These are phyloP conservation scores for Jacaranda copaia DNA, from an alignment of 257 asterid species.

Conservation along the genomic window DNA sequence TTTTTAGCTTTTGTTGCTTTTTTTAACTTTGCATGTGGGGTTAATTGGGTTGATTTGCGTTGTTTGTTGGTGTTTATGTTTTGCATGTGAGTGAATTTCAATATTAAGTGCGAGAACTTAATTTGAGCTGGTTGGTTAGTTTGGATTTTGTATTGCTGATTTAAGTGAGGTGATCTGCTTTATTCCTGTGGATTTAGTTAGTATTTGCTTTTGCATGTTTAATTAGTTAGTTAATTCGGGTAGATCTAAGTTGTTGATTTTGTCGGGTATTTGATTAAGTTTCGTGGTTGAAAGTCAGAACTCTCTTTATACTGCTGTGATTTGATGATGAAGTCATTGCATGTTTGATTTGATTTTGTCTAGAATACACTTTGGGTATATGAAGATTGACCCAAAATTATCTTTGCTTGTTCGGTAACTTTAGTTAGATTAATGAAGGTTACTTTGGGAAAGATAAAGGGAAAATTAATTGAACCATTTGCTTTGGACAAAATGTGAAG, in stretches of 20 bases:
- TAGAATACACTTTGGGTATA: neutral
- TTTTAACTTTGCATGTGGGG: conserved; percentile 29
- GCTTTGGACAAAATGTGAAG: neutral
- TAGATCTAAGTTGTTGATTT: conserved; percentile 12
- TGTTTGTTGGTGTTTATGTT: conserved; percentile 17
- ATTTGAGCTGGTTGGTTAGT: conserved; percentile 16
- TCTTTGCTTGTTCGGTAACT: no score
- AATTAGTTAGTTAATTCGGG: conserved; percentile 11
- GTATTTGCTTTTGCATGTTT: conserved; percentile 28
- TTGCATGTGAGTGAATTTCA: conserved; percentile 26
- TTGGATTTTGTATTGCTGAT: conserved; percentile 12
- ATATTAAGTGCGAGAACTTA: conserved; percentile 24
- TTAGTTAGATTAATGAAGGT: neutral
- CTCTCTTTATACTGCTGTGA: neutral
- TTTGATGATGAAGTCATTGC: conserved; percentile 22
- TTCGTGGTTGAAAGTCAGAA: neutral
- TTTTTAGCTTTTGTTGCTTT: neutral
- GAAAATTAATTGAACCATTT: neutral
- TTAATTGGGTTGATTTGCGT: conserved; percentile 29
- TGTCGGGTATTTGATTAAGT: conserved; percentile 16
- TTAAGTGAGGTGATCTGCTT: neutral
- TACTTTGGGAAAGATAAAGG: neutral
- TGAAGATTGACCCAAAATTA: conserved; percentile 10
- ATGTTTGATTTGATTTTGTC: conserved; percentile 9
- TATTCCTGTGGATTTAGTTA: neutral